phyloP scores from a whole-genome alignment of 306 rosid genomes.

The Vigna nakashimae region DNA sequence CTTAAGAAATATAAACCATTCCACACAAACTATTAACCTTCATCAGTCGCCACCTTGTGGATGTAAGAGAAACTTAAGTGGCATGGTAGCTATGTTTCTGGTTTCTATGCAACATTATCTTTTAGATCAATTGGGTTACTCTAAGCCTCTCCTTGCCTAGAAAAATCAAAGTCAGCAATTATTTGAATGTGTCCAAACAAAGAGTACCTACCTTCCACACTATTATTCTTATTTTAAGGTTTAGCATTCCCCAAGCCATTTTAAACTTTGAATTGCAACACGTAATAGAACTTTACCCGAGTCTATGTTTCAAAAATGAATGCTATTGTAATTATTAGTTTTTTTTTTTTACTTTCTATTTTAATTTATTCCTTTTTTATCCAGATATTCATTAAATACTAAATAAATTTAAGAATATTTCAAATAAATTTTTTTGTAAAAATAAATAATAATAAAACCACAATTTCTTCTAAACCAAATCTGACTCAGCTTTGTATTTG shows the following conservation, averaged over 20 bases:
- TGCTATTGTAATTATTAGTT: not conserved
- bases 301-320: not conserved
- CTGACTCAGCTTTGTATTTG: not conserved
- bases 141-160: not conserved
- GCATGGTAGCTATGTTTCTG: slow-evolving; percentile 24
- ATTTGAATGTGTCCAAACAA: not conserved
- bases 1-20: slow-evolving; percentile 68
- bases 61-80: not conserved
- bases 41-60: not conserved
- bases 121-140: not conserved
- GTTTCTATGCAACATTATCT: slow-evolving; percentile 26
- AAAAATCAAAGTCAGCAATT: slow-evolving; percentile 20
- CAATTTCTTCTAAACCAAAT: not conserved
- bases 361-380: not conserved
- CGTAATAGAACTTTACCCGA: not conserved
- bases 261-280: slow-evolving; percentile 1
- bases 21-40: slow-evolving; percentile 46
- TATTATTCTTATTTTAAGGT: not conserved
- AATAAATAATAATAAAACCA: not conserved
- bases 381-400: not conserved
- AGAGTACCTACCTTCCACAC: not conserved
- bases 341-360: not conserved
- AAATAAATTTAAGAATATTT: not conserved
- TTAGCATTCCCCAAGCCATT: slow-evolving; percentile 8
- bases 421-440: not conserved